Evolutionary conservation across 202 grass and related monocot species (phyloP).

Genomic region (Elaeis oleifera): DNA sequence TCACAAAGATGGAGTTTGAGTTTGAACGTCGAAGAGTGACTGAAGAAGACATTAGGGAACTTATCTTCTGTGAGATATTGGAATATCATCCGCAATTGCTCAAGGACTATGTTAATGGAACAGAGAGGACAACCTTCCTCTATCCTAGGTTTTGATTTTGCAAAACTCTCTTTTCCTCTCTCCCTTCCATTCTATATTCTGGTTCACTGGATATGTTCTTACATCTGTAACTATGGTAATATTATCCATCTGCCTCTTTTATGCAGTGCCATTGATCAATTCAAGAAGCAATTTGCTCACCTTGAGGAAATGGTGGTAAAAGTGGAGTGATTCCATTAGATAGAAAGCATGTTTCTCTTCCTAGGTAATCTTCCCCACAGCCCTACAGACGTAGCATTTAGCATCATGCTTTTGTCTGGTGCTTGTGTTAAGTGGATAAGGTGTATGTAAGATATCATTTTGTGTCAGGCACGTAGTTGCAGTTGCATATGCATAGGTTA

Average conservation of each 20-base stretch:
- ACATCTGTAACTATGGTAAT: not conserved
- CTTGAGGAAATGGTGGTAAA: constrained; percentile 75
- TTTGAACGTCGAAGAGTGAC: constrained; percentile 73
- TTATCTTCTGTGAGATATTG: constrained; percentile 84
- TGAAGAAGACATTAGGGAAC: constrained; percentile 79
- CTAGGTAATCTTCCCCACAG: constrained; percentile 37
- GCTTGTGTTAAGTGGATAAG: too few relatives aligned
- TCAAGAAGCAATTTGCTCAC: constrained; percentile 78
- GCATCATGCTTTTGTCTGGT: too few relatives aligned
- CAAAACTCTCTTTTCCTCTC: not conserved
- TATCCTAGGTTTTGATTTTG: constrained; percentile 67
- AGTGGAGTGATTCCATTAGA: constrained; percentile 27
- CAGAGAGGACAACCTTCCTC: constrained; percentile 58
- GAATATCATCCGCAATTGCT: constrained; percentile 91
- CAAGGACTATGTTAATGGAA: constrained; percentile 56
- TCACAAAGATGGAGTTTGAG: constrained; percentile 92
- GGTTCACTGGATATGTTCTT: constrained; percentile 10
- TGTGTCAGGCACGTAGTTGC: too few relatives aligned
- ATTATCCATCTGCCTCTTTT: not conserved
- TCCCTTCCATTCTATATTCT: constrained; percentile 6
- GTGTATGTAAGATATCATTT: too few relatives aligned
- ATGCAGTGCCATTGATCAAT: constrained; percentile 79
- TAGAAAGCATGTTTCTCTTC: constrained; percentile 91
- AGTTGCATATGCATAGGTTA: too few relatives aligned
- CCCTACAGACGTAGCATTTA: too few relatives aligned